Base-by-base conservation (phyloP, 352 stramenopile genomes). In the Pythium utonaiense region DNA sequence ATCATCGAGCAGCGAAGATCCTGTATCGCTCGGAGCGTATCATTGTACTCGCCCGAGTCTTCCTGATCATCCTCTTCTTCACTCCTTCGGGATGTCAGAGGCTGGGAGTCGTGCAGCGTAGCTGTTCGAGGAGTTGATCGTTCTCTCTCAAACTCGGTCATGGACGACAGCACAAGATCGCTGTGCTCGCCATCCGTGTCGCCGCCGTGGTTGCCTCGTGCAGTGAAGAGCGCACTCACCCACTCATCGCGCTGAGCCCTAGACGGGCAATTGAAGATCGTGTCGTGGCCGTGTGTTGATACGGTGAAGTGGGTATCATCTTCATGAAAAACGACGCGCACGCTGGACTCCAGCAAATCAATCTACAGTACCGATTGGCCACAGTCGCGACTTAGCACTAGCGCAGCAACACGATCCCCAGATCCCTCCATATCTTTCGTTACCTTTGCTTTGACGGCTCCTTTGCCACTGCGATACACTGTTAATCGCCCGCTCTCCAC, bases 1-100 rank as follows among this genome's bases (percentile, higher is more conserved):
- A 89, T 78, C 36, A 90, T 85, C 8, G 83, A 92, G 31, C 72
- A 79, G 13, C 83, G 75, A 2, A 83, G 69, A 47, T 84, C 73
- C 41, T 88, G 78, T 34, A 92, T 70, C 13, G 75, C 78, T 12
- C 75, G 44, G 27, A 90, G 58, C 41, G 78, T 72, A 16, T 88
- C 78, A 28, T 71, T 86, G 45, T 86, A 87, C 9, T 71, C 71
- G 21, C 38, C 21, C n/a, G 61, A 36, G 12, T 74, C 51, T 9
- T 75, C 74, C 14, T 31, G 54, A n/a, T 64, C 57, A 7, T 61
- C 57, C 16, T 69, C 67, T 19, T 60, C 61, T 21, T 28, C 14
- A 4, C 49, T 49, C 6, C 48, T 49, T n/a, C 47, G 36, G 2
- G 17, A 55, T 28, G 22, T 4, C 48, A 17, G 22, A 38, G 48